phyloP scores from a whole-genome alignment of 83 land plant genomes.

The Picea engelmannii region DNA sequence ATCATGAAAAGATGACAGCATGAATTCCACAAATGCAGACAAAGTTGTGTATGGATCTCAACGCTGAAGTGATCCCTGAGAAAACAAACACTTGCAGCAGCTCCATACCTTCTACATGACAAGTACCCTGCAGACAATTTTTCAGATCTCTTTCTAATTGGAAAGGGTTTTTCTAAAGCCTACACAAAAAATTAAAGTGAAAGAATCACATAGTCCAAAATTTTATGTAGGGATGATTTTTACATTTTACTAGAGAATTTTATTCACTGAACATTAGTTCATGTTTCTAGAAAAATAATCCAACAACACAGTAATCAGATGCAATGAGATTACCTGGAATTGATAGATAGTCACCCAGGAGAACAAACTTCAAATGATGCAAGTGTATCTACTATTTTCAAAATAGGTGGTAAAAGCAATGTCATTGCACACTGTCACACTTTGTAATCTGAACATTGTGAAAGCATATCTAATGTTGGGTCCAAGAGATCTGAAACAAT shows the following conservation, averaged over 20 bases:
- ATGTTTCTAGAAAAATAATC: not conserved
- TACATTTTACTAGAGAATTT: not conserved
- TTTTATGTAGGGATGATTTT: not conserved
- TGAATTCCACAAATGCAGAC: conserved; percentile 50
- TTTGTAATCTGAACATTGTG: conserved; percentile 36
- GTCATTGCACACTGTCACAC: conserved; percentile 60
- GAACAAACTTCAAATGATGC: conserved; percentile 17
- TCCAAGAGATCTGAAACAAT: conserved; percentile 56
- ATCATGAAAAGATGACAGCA: conserved; percentile 22
- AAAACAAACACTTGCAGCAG: conserved; percentile 62
- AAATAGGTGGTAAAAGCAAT: conserved; percentile 57
- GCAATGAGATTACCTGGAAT: conserved; percentile 37
- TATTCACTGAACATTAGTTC: not conserved
- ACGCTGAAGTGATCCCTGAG: conserved; percentile 54
- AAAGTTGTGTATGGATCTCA: conserved; percentile 67
- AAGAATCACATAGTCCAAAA: not conserved
- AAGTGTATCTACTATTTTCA: conserved; percentile 40
- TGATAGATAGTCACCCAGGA: conserved; percentile 14
- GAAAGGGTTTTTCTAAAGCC: conserved; percentile 9
- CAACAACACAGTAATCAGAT: conserved; percentile 7
- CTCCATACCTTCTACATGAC: conserved; percentile 58
- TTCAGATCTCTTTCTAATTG: not conserved
- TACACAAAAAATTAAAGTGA: not conserved
- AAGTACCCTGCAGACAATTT: conserved; percentile 37
- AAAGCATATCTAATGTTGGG: conserved; percentile 47